phyloP scores from a whole-genome alignment of 2,329 filamentous ascomycete species.

The Penicillium sp. region DNA sequence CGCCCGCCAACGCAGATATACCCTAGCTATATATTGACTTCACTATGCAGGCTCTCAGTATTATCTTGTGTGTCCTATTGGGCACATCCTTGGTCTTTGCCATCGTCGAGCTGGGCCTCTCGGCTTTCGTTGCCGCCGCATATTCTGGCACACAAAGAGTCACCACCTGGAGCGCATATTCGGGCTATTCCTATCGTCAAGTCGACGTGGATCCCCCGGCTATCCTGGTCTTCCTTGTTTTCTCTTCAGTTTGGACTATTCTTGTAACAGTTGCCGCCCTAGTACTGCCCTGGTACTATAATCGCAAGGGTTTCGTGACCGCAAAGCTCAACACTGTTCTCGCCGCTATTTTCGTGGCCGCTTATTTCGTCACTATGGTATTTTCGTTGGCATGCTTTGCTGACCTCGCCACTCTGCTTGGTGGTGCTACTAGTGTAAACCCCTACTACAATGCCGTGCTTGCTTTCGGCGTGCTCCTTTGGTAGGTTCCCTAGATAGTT shows the following conservation, averaged over 20 bases:
- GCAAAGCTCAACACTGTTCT: conserved; percentile 18
- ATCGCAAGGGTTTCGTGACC: conserved; percentile 12
- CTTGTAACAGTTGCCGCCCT: conserved; percentile 16
- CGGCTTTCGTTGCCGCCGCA: conserved; percentile 14
- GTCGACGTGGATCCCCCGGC: conserved; percentile 14
- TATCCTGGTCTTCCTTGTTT: conserved; percentile 21
- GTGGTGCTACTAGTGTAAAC: conserved; percentile 1
- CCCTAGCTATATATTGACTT: not conserved
- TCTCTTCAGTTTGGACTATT: conserved; percentile 23
- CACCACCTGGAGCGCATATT: conserved; percentile 1
- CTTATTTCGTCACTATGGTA: conserved; percentile 25
- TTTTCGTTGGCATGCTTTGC: conserved; percentile 29
- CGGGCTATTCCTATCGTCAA: conserved; percentile 7
- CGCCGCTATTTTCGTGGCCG: conserved; percentile 13
- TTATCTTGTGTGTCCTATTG: conserved; percentile 21
- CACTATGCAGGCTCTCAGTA: conserved; percentile 19
- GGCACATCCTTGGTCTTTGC: conserved; percentile 20
- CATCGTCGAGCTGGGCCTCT: conserved; percentile 24
- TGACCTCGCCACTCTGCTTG: conserved; percentile 17
- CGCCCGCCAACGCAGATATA: not conserved
- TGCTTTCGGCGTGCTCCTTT: conserved; percentile 24
- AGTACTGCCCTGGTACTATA: conserved; percentile 17
- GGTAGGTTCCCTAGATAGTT: not conserved
- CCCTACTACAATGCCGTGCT: conserved; percentile 20
- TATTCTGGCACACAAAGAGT: conserved; percentile 2